Percentiles rank a stretch among this genome's conserved stretches.
phyloP scores from a whole-genome alignment of 2,329 filamentous ascomycete genomes.

The Calycina marina region DNA sequence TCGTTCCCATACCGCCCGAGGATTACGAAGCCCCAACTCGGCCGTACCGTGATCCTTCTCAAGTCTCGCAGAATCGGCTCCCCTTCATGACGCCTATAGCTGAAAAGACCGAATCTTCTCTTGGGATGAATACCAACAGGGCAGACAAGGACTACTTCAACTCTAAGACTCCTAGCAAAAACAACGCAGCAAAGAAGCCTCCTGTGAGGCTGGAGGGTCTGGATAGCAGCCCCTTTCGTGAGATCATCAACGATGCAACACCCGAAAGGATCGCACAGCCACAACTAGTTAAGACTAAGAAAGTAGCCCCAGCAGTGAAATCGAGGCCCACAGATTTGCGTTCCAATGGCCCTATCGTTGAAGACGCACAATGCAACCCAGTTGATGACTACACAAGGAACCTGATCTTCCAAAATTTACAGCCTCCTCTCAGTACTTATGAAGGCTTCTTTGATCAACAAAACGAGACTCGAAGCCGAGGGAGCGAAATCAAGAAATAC shows the following conservation, averaged over 20 bases:
- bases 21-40: slow-evolving; percentile 70
- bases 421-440: slow-evolving; percentile 61
- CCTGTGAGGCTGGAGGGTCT: slow-evolving; percentile 22
- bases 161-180: slow-evolving; percentile 64
- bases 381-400: slow-evolving; percentile 62
- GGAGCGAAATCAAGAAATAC: slow-evolving; percentile 67
- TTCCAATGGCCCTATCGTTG: slow-evolving; percentile 58
- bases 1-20: slow-evolving; percentile 69
- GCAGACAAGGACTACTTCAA: slow-evolving; percentile 42
- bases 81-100: slow-evolving; percentile 99
- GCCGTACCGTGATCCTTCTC: slow-evolving; percentile 65
- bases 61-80: slow-evolving; percentile 76
- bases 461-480: slow-evolving; percentile 46
- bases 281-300: slow-evolving; percentile 32
- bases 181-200: slow-evolving; percentile 15
- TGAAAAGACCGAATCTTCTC: slow-evolving; percentile 80
- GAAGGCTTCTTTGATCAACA: slow-evolving; percentile 67
- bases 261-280: slow-evolving; percentile 38
- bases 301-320: slow-evolving; percentile 24
- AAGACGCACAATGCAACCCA: slow-evolving; percentile 76
- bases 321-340: slow-evolving; percentile 20
- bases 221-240: slow-evolving; percentile 56
- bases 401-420: slow-evolving; percentile 58
- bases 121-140: slow-evolving; percentile 49
- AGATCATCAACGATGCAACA: slow-evolving; percentile 39